A percentile compares a stretch with the other conserved stretches of the same genome.
Conservation (phyloP, 176 grass and related monocot genomes). For the Phragmites australis region DNA sequence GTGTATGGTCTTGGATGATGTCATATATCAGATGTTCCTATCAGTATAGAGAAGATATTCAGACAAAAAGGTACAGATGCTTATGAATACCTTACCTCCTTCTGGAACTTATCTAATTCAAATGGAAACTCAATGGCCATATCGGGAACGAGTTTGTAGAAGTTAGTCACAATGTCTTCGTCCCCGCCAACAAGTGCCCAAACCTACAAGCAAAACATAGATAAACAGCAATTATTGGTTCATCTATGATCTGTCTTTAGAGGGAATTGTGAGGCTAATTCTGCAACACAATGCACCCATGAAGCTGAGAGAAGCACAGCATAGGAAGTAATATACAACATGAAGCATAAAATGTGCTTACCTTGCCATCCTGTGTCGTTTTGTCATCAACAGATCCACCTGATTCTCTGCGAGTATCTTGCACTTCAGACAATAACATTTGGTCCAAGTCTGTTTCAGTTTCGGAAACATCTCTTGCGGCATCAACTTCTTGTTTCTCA, state of each 20-base stretch:
- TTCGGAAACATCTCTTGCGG: conserved; percentile 44
- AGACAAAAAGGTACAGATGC: conserved; percentile 22
- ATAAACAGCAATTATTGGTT: conserved; percentile 18
- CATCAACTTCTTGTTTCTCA: conserved; percentile 42
- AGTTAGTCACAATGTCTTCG: conserved; percentile 59
- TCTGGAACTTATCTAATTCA: conserved; percentile 95
- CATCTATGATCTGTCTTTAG: conserved; percentile 24
- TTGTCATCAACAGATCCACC: conserved; percentile 40
- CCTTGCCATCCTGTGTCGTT: conserved; percentile 49
- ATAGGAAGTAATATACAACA: not conserved
- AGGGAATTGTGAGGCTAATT: conserved; percentile 28
- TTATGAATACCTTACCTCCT: conserved; percentile 61
- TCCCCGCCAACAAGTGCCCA: conserved; percentile 75
- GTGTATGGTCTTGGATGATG: not conserved
- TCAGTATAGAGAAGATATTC: conserved; percentile 8
- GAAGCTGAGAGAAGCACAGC: conserved; percentile 12
- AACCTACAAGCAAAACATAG: conserved; percentile 48
- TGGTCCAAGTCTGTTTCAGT: conserved; percentile 59
- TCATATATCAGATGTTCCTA: not conserved
- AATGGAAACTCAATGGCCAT: conserved; percentile 97
- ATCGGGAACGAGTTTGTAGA: conserved; percentile 87
- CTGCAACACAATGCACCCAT: conserved; percentile 9
- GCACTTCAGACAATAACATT: conserved; percentile 48
- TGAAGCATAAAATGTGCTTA: conserved; percentile 3
- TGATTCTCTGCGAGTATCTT: conserved; percentile 38